phyloP scores from a whole-genome alignment of 805 yeast genomes.

The Jamesozyma rosinii region DNA sequence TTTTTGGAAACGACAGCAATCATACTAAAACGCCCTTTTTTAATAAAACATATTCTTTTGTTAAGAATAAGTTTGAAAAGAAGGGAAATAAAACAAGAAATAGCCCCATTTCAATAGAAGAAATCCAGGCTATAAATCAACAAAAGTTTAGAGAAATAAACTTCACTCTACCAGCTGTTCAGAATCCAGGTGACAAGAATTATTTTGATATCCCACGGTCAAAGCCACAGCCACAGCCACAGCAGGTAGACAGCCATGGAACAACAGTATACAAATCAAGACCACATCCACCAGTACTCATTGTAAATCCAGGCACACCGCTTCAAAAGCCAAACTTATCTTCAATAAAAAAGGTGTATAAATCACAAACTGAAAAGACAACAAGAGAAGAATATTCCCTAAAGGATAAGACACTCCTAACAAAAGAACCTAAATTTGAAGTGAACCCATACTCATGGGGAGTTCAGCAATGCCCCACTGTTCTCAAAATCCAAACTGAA shows the following conservation, averaged over 20 bases:
- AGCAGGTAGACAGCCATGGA: neutral
- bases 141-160: neutral
- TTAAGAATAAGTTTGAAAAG: neutral
- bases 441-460: neutral
- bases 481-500: neutral
- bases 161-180: neutral
- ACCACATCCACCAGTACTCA: neutral
- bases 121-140: constrained; percentile 1
- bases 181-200: neutral
- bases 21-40: neutral
- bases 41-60: neutral
- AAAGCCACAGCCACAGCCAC: neutral
- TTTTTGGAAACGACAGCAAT: no score
- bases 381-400: neutral
- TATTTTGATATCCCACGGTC: neutral
- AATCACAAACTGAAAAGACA: neutral
- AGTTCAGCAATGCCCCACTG: neutral
- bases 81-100: neutral
- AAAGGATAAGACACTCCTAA: neutral
- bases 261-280: neutral
- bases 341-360: neutral
- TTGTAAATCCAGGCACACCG: no score
- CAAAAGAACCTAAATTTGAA: neutral
- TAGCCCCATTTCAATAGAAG: constrained; percentile 2
- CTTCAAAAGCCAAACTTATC: neutral